These are phyloP conservation scores for Fusarium citri DNA, from an alignment of 2,329 filamentous ascomycete species.

Conservation along the genomic window DNA sequence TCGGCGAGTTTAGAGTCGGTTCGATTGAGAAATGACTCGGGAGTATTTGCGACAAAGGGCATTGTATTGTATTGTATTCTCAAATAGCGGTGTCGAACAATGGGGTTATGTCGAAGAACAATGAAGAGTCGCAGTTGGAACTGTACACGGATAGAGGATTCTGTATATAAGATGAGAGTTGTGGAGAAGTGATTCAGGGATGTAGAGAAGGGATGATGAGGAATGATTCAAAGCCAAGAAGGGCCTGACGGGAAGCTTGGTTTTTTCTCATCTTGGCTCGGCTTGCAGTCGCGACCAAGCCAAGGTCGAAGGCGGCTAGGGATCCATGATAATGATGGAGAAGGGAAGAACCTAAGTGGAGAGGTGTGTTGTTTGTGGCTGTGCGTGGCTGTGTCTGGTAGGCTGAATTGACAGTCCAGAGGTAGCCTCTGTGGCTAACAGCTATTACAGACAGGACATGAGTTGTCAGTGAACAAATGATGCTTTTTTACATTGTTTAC, in stretches of 20 bases:
- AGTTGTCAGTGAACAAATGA: background rate
- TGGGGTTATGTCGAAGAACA: background rate
- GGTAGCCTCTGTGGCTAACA: constrained; percentile 1
- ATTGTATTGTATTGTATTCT: constrained; percentile 45
- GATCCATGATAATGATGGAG: constrained; percentile 23
- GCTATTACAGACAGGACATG: background rate
- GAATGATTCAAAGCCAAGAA: constrained; percentile 18
- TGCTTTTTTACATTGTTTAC: background rate
- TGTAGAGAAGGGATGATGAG: constrained; percentile 6
- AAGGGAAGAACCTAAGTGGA: constrained; percentile 34
- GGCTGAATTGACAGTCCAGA: background rate
- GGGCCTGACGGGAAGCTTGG: constrained; percentile 11
- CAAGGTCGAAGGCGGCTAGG: constrained; percentile 17
- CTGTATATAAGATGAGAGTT: background rate
- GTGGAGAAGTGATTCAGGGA: constrained; percentile 24
- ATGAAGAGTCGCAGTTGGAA: background rate
- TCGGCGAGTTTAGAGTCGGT: constrained; percentile 86
- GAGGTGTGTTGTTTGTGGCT: constrained; percentile 30
- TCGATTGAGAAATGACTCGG: constrained; percentile 81
- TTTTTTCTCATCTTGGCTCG: constrained; percentile 37
- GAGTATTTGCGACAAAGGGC: constrained; percentile 68
- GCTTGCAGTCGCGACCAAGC: constrained; percentile 29
- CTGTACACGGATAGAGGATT: background rate
- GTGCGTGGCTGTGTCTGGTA: constrained; percentile 24
- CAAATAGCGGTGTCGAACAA: constrained; percentile 17